Evolutionary conservation across 2,329 filamentous ascomycete genomes (phyloP).

Genomic region (Nemania abortiva): DNA sequence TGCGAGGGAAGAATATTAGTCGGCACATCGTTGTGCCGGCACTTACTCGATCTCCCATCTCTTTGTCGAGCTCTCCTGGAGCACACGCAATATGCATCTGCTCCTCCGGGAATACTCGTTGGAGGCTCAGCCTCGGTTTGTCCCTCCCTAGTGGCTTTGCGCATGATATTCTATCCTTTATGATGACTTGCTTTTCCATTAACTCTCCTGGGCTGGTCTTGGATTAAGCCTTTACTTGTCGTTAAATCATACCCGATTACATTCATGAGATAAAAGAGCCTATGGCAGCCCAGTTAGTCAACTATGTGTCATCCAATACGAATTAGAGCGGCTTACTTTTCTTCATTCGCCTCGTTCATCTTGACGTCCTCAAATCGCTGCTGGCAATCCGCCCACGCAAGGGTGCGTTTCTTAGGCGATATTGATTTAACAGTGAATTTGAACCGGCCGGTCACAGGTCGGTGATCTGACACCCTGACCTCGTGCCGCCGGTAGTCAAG

Average conservation of each 20-base stretch:
- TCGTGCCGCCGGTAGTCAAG: slow-evolving; percentile 90
- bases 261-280: slow-evolving; percentile 63
- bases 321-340: slow-evolving; percentile 73
- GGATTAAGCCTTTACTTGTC: slow-evolving; percentile 62
- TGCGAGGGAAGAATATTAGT: slow-evolving; percentile 13
- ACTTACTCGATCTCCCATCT: not conserved
- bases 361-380: slow-evolving; percentile 80
- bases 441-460: slow-evolving; percentile 90
- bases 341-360: slow-evolving; percentile 74
- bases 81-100: not conserved
- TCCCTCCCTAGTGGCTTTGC: slow-evolving; percentile 9
- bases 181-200: slow-evolving; percentile 40
- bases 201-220: slow-evolving; percentile 52
- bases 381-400: slow-evolving; percentile 79
- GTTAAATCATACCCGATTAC: slow-evolving; percentile 66
- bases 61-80: slow-evolving; percentile 13
- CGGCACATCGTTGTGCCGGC: slow-evolving; percentile 2
- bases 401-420: slow-evolving; percentile 72
- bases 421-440: slow-evolving; percentile 87
- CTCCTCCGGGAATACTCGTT: not conserved
- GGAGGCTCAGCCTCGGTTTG: slow-evolving; percentile 10
- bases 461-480: slow-evolving; percentile 89
- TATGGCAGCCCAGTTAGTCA: slow-evolving; percentile 47
- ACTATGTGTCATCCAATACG: slow-evolving; percentile 32
- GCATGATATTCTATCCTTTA: slow-evolving; percentile 37